Evolutionary conservation across 176 grass and related monocot genomes (phyloP).

Genomic region (Poa annua): DNA sequence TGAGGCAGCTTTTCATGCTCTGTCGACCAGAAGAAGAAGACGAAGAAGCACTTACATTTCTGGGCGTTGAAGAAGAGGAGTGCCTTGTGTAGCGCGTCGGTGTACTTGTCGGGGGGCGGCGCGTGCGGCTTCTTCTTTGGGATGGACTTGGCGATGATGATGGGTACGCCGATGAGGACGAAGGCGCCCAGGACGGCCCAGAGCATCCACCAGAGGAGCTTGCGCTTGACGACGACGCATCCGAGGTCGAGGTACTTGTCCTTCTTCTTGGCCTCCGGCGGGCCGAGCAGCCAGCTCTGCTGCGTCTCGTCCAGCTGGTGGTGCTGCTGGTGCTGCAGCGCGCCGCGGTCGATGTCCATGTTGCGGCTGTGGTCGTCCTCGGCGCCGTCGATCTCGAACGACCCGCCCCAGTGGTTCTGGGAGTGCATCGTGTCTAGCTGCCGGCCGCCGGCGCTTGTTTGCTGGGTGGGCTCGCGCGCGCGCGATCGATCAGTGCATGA

Average conservation of each 20-base stretch:
- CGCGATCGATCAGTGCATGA: conserved; percentile 31
- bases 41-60: conserved; percentile 59
- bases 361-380: conserved; percentile 86
- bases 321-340: conserved; percentile 56
- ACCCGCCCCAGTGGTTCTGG: conserved; percentile 85
- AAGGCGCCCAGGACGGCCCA: conserved; percentile 63
- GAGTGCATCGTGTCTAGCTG: conserved; percentile 50
- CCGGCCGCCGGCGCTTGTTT: not conserved
- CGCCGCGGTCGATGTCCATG: conserved; percentile 75
- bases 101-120: conserved; percentile 70
- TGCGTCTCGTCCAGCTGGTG: conserved; percentile 91
- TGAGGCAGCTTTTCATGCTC: not conserved
- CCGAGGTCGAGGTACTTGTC: conserved; percentile 92
- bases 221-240: conserved; percentile 80
- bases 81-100: conserved; percentile 84
- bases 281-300: conserved; percentile 91
- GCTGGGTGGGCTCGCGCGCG: not conserved
- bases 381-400: conserved; percentile 81
- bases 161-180: conserved; percentile 75
- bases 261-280: conserved; percentile 89
- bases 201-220: conserved; percentile 75
- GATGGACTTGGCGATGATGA: conserved; percentile 90
- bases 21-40: too few species aligned
- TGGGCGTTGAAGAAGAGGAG: conserved; percentile 98
- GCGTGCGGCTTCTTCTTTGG: conserved; percentile 72